These are phyloP conservation scores for Aquilaria sinensis DNA, from an alignment of 345 rosid species.

Conservation along the genomic window DNA sequence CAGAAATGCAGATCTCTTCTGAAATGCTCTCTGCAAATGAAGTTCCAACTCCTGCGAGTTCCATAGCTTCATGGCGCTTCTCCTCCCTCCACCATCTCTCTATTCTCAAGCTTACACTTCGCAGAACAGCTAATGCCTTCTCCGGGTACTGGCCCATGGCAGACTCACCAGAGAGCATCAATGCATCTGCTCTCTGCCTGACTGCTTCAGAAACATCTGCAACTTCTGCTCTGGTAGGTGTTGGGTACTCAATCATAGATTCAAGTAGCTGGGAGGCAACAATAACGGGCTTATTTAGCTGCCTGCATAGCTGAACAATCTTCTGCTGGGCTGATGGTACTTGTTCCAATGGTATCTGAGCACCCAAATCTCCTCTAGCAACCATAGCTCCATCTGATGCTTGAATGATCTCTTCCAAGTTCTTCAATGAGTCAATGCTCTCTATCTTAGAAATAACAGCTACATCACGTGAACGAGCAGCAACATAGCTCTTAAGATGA, in stretches of 20 bases:
- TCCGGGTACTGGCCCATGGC: slow-evolving; percentile 99
- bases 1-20: slow-evolving; percentile 95
- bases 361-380: slow-evolving; percentile 98
- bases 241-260: slow-evolving; percentile 98
- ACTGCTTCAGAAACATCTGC: slow-evolving; percentile 99
- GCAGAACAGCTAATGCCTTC: slow-evolving; percentile 84
- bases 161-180: slow-evolving; percentile 99
- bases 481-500: slow-evolving; percentile 94
- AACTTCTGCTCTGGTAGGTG: slow-evolving; percentile 99
- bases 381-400: slow-evolving; percentile 99
- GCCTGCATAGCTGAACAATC: slow-evolving; percentile 83
- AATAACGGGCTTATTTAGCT: slow-evolving; percentile 88
- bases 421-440: slow-evolving; percentile 84
- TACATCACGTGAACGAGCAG: slow-evolving; percentile 76
- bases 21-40: slow-evolving; percentile 73
- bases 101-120: slow-evolving; percentile 89
- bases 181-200: slow-evolving; percentile 94
- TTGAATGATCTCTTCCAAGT: slow-evolving; percentile 79
- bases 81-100: slow-evolving; percentile 99
- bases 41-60: slow-evolving; percentile 62
- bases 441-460: slow-evolving; percentile 95
- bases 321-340: slow-evolving; percentile 94
- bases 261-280: slow-evolving; percentile 97
- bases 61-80: slow-evolving; percentile 75
- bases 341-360: slow-evolving; percentile 98